These are phyloP conservation scores for Hibiscus tridactylites DNA, from an alignment of 345 rosid species.

Conservation along the genomic window DNA sequence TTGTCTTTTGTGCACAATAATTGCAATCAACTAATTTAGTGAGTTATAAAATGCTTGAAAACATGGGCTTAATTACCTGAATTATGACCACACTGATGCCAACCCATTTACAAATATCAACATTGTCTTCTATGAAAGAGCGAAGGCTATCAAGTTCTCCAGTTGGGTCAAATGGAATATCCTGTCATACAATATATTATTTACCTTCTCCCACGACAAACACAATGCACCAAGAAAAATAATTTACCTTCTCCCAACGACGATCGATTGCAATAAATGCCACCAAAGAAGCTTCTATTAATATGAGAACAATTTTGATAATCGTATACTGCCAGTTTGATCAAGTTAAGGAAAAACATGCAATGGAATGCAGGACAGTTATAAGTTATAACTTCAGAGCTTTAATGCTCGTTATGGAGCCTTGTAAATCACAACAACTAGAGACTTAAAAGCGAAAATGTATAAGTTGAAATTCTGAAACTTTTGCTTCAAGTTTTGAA, in stretches of 20 bases:
- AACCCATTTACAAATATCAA: slow-evolving; percentile 73
- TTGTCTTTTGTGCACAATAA: not conserved
- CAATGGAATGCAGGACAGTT: not conserved
- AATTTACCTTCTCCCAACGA: slow-evolving; percentile 69
- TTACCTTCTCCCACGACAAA: not conserved
- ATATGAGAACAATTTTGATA: slow-evolving; percentile 45
- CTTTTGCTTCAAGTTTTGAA: not conserved
- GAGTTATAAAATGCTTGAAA: not conserved
- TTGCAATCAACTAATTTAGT: not conserved
- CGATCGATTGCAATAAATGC: slow-evolving; percentile 74
- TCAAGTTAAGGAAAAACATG: slow-evolving; percentile 26
- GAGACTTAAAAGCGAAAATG: not conserved
- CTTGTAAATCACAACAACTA: not conserved
- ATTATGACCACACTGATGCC: slow-evolving; percentile 53
- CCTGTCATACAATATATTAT: slow-evolving; percentile 29
- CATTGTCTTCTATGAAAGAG: slow-evolving; percentile 57
- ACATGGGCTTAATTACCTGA: slow-evolving; percentile 41
- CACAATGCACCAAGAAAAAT: slow-evolving; percentile 1
- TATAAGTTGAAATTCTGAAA: not conserved
- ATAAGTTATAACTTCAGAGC: not conserved
- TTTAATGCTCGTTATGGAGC: not conserved
- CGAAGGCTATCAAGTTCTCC: slow-evolving; percentile 70
- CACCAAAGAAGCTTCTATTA: slow-evolving; percentile 71
- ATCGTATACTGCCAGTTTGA: slow-evolving; percentile 47
- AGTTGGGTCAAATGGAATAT: slow-evolving; percentile 82